A percentile compares a stretch with the other conserved stretches of the same genome.
These are phyloP conservation scores for Yamadazyma triangularis DNA, from an alignment of 1,139 yeast genomes.

Conservation along the genomic window DNA sequence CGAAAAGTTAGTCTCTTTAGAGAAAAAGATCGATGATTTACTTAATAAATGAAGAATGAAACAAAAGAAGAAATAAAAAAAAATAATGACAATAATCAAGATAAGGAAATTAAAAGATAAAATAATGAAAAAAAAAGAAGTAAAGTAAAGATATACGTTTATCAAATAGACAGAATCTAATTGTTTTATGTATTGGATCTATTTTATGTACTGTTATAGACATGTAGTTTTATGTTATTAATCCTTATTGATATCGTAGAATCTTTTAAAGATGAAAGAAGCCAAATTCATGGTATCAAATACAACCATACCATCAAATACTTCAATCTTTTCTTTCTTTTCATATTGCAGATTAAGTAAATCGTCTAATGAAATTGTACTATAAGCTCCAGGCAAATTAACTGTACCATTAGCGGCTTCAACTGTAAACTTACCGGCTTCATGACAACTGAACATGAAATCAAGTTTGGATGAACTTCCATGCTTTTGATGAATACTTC, in stretches of 20 bases:
- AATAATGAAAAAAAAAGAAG: neutral
- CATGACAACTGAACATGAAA: constrained; percentile 73
- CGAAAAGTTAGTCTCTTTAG: constrained; percentile 45
- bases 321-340: constrained; percentile 41
- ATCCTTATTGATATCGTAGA: constrained; percentile 47
- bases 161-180: no score
- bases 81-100: no score
- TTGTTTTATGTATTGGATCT: neutral
- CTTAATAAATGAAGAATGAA: constrained; percentile 17
- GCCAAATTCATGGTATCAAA: constrained; percentile 65
- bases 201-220: neutral
- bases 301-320: constrained; percentile 63
- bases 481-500: constrained; percentile 36
- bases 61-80: neutral
- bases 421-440: constrained; percentile 66
- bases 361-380: constrained; percentile 59
- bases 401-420: constrained; percentile 53
- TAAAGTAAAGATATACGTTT: neutral
- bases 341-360: constrained; percentile 66
- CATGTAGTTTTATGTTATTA: neutral
- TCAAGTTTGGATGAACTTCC: constrained; percentile 60
- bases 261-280: constrained; percentile 66
- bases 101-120: neutral
- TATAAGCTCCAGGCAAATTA: constrained; percentile 48
- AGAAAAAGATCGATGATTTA: constrained; percentile 37